These are phyloP conservation scores for Euclidium syriacum DNA, from an alignment of 345 rosid species.

Conservation along the genomic window DNA sequence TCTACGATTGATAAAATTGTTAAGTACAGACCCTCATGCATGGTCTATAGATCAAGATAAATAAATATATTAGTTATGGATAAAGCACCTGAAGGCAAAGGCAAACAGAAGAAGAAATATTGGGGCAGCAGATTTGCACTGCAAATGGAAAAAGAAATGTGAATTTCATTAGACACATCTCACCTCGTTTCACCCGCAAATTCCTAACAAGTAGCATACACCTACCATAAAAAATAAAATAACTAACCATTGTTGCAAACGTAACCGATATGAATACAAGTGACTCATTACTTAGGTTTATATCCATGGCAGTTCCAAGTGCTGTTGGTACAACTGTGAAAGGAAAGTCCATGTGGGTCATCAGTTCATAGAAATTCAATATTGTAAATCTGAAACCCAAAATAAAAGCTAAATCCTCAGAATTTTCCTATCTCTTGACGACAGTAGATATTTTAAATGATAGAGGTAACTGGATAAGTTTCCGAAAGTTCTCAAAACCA, in stretches of 20 bases:
- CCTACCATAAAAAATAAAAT: slow-evolving; percentile 15
- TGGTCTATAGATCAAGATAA: background rate
- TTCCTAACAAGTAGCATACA: slow-evolving; percentile 4
- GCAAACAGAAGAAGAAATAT: slow-evolving; percentile 96
- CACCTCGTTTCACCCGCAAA: slow-evolving; percentile 1
- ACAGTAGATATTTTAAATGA: background rate
- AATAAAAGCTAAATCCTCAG: background rate
- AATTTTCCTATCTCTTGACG: background rate
- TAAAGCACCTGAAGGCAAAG: slow-evolving; percentile 91
- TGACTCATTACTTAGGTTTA: slow-evolving; percentile 93
- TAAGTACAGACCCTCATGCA: background rate
- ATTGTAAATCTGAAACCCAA: slow-evolving; percentile 7
- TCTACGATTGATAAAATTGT: background rate
- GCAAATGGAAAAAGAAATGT: slow-evolving; percentile 25
- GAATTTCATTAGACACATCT: slow-evolving; percentile 14
- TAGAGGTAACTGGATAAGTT: background rate
- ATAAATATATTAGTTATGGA: background rate
- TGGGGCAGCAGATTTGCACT: slow-evolving; percentile 99
- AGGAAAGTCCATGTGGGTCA: slow-evolving; percentile 84
- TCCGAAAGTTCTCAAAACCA: background rate
- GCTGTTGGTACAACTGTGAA: slow-evolving; percentile 99
- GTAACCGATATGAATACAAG: slow-evolving; percentile 98
- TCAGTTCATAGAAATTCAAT: slow-evolving; percentile 65
- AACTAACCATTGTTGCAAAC: slow-evolving; percentile 96
- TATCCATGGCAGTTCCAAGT: slow-evolving; percentile 94